These are phyloP conservation scores for Vitis amurensis DNA, from an alignment of 164 flowering plant genomes.

Conservation along the genomic window DNA sequence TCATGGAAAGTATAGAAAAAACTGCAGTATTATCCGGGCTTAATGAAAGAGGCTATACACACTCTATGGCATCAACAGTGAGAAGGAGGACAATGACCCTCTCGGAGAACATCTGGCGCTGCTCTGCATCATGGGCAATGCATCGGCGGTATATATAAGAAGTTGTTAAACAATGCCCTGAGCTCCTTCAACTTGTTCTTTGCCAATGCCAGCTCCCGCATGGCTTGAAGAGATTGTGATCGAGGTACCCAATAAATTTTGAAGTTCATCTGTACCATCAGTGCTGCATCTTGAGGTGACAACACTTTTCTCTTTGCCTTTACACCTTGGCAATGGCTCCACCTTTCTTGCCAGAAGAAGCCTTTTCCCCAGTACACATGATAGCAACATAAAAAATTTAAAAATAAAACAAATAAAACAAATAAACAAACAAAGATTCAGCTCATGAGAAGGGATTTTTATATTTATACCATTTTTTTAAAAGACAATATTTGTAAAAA, in stretches of 20 bases:
- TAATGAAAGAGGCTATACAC: not conserved
- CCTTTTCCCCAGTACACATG: not conserved
- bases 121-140: constrained; percentile 1
- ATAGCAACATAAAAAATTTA: not conserved
- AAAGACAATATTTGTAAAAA: no score
- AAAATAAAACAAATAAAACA: not conserved
- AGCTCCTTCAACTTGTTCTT: constrained; percentile 6
- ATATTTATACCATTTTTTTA: no score
- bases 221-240: not conserved
- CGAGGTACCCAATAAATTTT: not conserved
- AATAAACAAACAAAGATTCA: no score
- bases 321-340: not conserved
- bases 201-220: not conserved
- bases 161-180: constrained; percentile 4
- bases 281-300: constrained; percentile 3
- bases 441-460: no score
- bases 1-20: not conserved
- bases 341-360: not conserved
- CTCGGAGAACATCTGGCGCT: constrained; percentile 1
- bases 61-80: constrained; percentile 7
- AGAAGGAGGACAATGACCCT: constrained; percentile 1
- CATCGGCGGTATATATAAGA: not conserved
- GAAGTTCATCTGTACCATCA: not conserved
- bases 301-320: not conserved
- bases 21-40: not conserved